Conservation (phyloP, 139 green algal species). For the Chlamydomonas sp. region DNA sequence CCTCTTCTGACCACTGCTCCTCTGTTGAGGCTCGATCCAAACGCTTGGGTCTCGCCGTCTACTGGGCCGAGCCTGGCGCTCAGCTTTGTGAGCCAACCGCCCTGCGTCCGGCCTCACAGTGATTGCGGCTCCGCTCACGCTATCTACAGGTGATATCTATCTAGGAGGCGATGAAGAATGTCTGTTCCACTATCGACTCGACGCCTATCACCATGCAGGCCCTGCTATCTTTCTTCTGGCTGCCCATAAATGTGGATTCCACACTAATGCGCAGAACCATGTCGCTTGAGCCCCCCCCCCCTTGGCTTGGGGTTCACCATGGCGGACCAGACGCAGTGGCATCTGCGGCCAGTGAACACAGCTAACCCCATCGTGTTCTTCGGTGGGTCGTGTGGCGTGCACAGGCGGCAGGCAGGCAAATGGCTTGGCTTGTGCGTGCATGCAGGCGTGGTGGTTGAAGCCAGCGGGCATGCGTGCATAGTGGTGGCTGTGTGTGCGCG, state of each 20-base stretch:
- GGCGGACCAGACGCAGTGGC: conserved; percentile 58
- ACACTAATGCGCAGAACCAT: neutral
- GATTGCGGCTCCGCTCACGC: no score
- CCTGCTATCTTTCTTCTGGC: neutral
- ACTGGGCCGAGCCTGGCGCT: no score
- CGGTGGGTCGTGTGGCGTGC: conserved; percentile 36
- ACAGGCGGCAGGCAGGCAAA: neutral
- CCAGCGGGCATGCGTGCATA: conserved; percentile 1
- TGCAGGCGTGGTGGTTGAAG: neutral
- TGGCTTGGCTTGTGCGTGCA: neutral
- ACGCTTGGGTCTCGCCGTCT: no score
- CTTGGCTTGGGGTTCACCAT: neutral
- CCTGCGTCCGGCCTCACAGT: no score
- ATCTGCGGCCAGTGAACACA: conserved; percentile 54
- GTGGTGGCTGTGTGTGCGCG: neutral
- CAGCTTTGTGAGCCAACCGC: no score
- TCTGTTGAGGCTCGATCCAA: no score
- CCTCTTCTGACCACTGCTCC: no score
- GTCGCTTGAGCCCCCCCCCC: neutral
- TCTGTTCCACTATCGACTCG: neutral
- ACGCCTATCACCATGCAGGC: neutral
- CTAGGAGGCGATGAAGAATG: conserved; percentile 2
- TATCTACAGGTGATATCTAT: no score
- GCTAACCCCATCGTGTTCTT: conserved; percentile 92
- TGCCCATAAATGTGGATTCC: neutral